Evolutionary conservation across 371 early-diverging fungal species (phyloP), one percentile per base, ranked within the genome.

Genomic region (Mucor velutinosus): DNA sequence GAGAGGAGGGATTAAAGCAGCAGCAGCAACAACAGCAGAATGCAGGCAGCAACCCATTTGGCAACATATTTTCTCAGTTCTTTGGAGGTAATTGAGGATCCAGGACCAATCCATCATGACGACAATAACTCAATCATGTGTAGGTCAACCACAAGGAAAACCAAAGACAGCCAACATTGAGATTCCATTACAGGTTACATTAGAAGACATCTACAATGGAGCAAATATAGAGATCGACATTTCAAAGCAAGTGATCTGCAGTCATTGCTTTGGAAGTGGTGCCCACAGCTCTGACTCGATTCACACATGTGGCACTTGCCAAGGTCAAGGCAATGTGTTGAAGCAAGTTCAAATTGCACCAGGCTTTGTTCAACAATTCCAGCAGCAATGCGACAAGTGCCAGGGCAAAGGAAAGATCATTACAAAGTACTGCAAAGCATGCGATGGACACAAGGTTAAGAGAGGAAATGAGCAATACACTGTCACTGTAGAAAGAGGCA

Each of bases 221-320:
- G 87, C 83, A 3, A 79, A 87, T 11, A 80, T 96, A 58, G 96
- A 98, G 53, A 65, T 95, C 5, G 98, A 97, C 67, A 81, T 98
- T 27, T 91, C 95, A 41, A 95, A 95, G 74, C 96, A 97, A 79
- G 86, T 92, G 17, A 78, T 97, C 11, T 99, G 99, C 76, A 87
- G 92, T n/a, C 89, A 94, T 58, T 99, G 99, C 81, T 85, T 92
- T 69, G 99, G 99, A 29, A 87, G 90, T 14, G 99, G 99, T 30
- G 99, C 98, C 0, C 90, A 93, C 63, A 79, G 83, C 7, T 82
- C 89, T 4, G 91, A 94, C 37, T 94, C 97, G 71, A 89, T 97
- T 15, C 85, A 88, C 45, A 93, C 87, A 6, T 99, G 99, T 78
- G 25, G 70, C 11, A 69, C 69, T 2, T 99, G 99, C 75, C 72